These are phyloP conservation scores for Dothideomycetes sp. DNA, from an alignment of 2,329 filamentous ascomycete genomes.

Conservation along the genomic window DNA sequence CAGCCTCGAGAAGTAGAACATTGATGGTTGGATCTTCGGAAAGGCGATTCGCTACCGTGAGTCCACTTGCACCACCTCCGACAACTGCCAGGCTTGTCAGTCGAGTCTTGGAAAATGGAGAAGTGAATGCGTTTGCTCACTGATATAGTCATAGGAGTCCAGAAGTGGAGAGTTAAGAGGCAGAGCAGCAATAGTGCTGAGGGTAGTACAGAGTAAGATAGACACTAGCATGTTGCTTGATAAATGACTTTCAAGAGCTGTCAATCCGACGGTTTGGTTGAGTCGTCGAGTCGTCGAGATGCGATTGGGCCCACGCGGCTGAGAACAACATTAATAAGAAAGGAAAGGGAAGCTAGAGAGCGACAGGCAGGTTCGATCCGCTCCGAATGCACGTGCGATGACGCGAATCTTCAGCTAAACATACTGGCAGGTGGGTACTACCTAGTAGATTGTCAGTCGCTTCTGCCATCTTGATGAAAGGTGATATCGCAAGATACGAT, in stretches of 20 bases:
- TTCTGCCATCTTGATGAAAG: no score
- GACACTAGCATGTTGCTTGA: constrained; percentile 8
- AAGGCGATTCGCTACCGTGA: constrained; percentile 24
- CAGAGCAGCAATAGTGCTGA: constrained; percentile 10
- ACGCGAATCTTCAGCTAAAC: no score
- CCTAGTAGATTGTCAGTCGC: no score
- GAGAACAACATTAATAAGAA: no score
- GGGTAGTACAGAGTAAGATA: constrained; percentile 1
- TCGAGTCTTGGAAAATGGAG: neutral
- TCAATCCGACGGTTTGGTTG: no score
- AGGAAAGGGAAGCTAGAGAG: no score
- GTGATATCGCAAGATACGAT: no score
- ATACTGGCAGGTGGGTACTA: no score
- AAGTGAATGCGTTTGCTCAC: constrained; percentile 9
- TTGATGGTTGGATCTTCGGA: constrained; percentile 23
- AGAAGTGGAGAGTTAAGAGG: constrained; percentile 24
- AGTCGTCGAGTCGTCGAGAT: no score
- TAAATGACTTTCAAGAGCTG: constrained; percentile 1
- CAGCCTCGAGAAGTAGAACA: constrained; percentile 26
- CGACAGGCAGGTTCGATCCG: no score
- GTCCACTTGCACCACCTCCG: constrained; percentile 23
- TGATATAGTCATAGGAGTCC: constrained; percentile 23
- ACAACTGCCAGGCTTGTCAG: constrained; percentile 18
- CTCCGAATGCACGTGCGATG: no score
- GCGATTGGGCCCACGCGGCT: no score